Base-by-base conservation (phyloP, 164 flowering plant genomes). In the Vitis labrusca region DNA sequence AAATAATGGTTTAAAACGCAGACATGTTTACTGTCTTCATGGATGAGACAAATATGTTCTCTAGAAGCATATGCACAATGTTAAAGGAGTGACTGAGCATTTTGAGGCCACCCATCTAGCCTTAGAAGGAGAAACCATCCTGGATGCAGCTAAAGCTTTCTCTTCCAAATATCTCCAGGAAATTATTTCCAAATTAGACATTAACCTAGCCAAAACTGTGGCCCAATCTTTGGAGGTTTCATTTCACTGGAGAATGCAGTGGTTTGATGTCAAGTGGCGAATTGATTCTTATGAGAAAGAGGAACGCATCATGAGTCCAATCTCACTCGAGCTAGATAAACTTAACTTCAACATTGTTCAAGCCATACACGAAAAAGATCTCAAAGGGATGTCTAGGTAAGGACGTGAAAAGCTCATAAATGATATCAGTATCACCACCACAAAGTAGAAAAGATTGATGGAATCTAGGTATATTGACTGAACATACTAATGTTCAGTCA, bases 281-380 rank as follows among this genome's bases (percentile, higher is more conserved):
- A 77, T 81, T 2, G 59, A 71, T 30, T 50, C 17, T 3, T 80
- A 59, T 17, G 71, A 74, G 51, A 65, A 44, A 7, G 50, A 65
- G 9, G 50, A 65, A 3, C 37, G 56, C 59, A 79, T 65, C 52
- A 69, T 60, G 9, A 9, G 0, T 62, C 69, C 63, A 9, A 10
- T 0, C 59, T 16, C 80, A 48, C 67, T 83, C 65, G 79, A 75
- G 14, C 65, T 83, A 44, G 84, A 84, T 3, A 83, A 81, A 68
- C 66, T 81, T 7, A 78, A 83, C n/a, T 85, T 81, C 76, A 85
- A 85, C 56, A 63, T 65, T 61, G 77, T 79, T 64, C 86, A 85
- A 79, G 78, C 83, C 44, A 49, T 52, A 17, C 77, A 77, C 15
- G 85, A 82, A 63, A 71, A 53, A 7, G 80, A 81, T 59, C 74